A percentile compares a stretch with the other conserved stretches of the same genome.
Evolutionary conservation across 768 basidiomycete genomes (phyloP).

Genomic region (Boletus subparvulus): DNA sequence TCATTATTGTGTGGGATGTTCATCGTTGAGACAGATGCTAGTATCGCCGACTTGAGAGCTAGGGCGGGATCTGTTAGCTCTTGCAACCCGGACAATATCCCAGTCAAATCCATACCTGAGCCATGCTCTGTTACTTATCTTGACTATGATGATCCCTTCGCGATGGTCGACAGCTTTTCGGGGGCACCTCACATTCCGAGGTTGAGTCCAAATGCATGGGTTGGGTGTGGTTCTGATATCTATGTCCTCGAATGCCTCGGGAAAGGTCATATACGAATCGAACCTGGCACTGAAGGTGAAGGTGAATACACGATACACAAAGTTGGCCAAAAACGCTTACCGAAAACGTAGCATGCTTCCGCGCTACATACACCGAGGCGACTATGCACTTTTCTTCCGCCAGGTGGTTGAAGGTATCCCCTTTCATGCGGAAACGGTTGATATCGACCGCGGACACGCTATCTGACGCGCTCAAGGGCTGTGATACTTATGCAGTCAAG

Average conservation of each 20-base stretch:
- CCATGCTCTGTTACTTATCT: constrained; percentile 68
- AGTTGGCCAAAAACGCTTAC: constrained; percentile 2
- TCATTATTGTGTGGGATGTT: background rate
- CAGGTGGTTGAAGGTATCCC: constrained; percentile 45
- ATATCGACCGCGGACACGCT: constrained; percentile 57
- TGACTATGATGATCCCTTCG: constrained; percentile 76
- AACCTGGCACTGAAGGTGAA: constrained; percentile 40
- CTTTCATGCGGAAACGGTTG: constrained; percentile 51
- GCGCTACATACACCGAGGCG: constrained; percentile 55
- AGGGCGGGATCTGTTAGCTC: constrained; percentile 30
- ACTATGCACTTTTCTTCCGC: constrained; percentile 47
- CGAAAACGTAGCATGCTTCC: constrained; percentile 35
- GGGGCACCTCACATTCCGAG: constrained; percentile 53
- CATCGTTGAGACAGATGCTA: constrained; percentile 44
- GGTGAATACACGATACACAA: constrained; percentile 24
- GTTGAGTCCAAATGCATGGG: constrained; percentile 70
- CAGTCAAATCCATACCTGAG: constrained; percentile 39
- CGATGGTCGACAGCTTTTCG: constrained; percentile 48
- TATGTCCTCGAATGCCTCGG: constrained; percentile 78
- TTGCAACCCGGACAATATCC: background rate
- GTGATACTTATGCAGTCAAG: constrained; percentile 61
- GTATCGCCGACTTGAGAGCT: constrained; percentile 46
- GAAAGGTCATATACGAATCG: constrained; percentile 65
- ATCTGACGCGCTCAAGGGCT: constrained; percentile 60
- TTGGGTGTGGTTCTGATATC: constrained; percentile 67